Conservation (phyloP, 306 rosid species). For the Glycine soja region DNA sequence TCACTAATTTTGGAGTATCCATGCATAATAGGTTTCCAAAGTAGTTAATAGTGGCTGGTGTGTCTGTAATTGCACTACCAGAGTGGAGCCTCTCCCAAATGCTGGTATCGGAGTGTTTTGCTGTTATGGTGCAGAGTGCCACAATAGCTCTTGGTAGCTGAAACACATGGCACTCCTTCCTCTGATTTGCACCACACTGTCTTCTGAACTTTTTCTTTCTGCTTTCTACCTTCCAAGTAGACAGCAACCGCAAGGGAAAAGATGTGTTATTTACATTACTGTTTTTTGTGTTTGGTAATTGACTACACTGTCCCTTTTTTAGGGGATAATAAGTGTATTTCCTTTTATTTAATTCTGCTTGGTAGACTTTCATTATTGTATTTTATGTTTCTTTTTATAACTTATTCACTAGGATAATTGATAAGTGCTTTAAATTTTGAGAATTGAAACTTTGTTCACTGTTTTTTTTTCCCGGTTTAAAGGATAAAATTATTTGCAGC, state of each 20-base stretch:
- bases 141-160: slow-evolving; percentile 6
- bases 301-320: neutral
- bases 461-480: neutral
- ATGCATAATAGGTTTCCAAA: too few relatives aligned
- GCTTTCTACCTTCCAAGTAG: slow-evolving; percentile 8
- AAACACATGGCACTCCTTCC: neutral
- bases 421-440: slow-evolving; percentile 15
- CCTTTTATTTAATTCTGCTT: neutral
- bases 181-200: neutral
- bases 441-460: slow-evolving; percentile 1
- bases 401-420: neutral
- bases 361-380: slow-evolving; percentile 16
- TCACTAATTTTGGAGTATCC: too few relatives aligned
- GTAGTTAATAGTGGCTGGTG: too few relatives aligned
- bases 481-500: slow-evolving; percentile 25
- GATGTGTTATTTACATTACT: slow-evolving; percentile 1
- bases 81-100: too few relatives aligned
- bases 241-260: neutral
- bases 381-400: neutral
- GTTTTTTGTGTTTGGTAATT: neutral
- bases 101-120: too few relatives aligned
- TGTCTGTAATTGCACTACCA: too few relatives aligned
- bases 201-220: neutral
- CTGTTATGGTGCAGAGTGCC: neutral
- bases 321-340: neutral